Evolutionary conservation across 495 filamentous ascomycete species (phyloP).

Genomic region (Aspergillus campestris): DNA sequence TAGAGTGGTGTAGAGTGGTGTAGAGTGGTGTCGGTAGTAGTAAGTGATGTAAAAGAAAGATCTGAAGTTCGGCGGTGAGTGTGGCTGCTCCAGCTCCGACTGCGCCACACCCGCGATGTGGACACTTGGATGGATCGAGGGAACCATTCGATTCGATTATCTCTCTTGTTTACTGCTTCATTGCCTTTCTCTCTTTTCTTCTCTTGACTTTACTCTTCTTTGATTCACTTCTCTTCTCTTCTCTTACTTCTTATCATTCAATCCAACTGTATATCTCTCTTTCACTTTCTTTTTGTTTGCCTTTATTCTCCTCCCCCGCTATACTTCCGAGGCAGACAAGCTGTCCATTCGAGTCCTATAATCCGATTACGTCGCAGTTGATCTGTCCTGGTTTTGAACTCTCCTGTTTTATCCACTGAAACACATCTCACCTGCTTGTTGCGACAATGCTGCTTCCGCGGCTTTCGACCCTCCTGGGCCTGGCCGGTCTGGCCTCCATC

Average conservation of each 20-base stretch:
- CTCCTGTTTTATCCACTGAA: conserved; percentile 1
- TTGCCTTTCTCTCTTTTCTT: conserved; percentile 12
- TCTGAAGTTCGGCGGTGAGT: no score
- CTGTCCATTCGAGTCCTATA: no score
- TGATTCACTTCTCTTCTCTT: conserved; percentile 6
- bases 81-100: neutral
- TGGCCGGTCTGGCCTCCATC: conserved; percentile 27
- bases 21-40: no score
- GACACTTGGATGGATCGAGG: conserved; percentile 20
- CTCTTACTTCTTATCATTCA: conserved; percentile 1
- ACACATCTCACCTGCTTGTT: no score
- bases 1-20: no score
- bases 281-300: neutral
- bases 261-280: neutral
- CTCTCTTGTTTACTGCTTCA: neutral
- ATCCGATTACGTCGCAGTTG: no score
- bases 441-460: conserved; percentile 35
- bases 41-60: no score
- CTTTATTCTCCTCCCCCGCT: neutral
- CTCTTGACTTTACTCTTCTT: conserved; percentile 6
- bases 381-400: conserved; percentile 2
- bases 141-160: neutral
- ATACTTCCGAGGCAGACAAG: no score
- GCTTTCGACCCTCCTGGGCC: conserved; percentile 31
- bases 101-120: conserved; percentile 27